Conservation (phyloP, 176 grass and related monocot genomes). For the Bromus sterilis region DNA sequence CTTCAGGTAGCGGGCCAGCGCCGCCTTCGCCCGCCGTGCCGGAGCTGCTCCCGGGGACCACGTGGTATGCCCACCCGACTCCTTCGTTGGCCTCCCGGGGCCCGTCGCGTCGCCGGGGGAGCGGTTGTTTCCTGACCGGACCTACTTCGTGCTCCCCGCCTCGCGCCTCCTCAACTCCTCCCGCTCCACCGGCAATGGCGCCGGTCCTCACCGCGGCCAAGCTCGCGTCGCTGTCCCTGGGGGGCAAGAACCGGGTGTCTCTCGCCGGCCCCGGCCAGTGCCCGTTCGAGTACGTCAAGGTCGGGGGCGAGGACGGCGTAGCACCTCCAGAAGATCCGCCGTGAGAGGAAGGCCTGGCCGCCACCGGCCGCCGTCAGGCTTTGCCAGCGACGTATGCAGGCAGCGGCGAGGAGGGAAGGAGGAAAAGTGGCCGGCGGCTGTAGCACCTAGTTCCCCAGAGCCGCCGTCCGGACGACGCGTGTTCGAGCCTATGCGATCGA, state of each 20-base stretch:
- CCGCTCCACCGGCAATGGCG: background rate
- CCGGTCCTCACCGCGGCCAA: slow-evolving; percentile 55
- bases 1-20: too few species aligned
- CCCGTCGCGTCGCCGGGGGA: slow-evolving; percentile 45
- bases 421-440: too few species aligned
- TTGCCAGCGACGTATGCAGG: too few species aligned
- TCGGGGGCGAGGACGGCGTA: slow-evolving; percentile 40
- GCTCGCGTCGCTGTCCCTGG: slow-evolving; percentile 47
- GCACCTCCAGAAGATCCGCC: too few species aligned
- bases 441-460: too few species aligned
- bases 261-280: slow-evolving; percentile 20
- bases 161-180: slow-evolving; percentile 22
- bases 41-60: slow-evolving; percentile 36
- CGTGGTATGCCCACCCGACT: slow-evolving; percentile 57
- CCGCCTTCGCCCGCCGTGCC: too few species aligned
- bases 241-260: background rate
- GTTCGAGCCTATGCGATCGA: too few species aligned
- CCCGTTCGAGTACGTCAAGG: slow-evolving; percentile 88
- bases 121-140: slow-evolving; percentile 44
- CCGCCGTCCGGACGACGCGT: too few species aligned
- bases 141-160: slow-evolving; percentile 74
- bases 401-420: too few species aligned
- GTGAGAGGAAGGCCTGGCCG: too few species aligned
- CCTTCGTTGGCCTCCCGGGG: slow-evolving; percentile 64
- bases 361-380: too few species aligned